phyloP scores from a whole-genome alignment of 2,329 filamentous ascomycete genomes.

The Fusarium pseudograminearum region DNA sequence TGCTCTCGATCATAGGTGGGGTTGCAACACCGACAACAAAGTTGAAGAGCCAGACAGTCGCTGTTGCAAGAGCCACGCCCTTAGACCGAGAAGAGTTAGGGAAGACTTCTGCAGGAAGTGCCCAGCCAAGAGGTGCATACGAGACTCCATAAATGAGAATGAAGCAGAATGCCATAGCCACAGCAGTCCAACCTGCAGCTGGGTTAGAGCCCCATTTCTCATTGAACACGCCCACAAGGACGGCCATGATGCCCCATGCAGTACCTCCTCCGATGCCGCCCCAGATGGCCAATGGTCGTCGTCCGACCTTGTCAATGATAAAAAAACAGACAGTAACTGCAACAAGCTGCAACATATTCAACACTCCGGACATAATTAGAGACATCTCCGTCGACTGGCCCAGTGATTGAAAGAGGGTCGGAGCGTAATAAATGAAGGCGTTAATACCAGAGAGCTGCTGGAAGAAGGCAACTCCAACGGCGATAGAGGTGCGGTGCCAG shows the following conservation, averaged over 20 bases:
- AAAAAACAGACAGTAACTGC: constrained; percentile 47
- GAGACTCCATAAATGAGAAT: constrained; percentile 32
- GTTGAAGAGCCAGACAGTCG: constrained; percentile 53
- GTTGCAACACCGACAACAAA: constrained; percentile 63
- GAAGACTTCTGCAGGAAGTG: constrained; percentile 54
- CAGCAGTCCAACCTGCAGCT: constrained; percentile 31
- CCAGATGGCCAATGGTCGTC: constrained; percentile 39
- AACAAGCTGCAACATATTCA: constrained; percentile 52
- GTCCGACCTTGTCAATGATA: constrained; percentile 51
- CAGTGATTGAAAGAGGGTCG: constrained; percentile 45
- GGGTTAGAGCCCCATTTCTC: constrained; percentile 29
- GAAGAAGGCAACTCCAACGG: constrained; percentile 41
- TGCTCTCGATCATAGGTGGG: constrained; percentile 65
- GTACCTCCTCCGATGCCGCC: constrained; percentile 30
- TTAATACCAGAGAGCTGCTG: constrained; percentile 43
- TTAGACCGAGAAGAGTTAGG: constrained; percentile 52
- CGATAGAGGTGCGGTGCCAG: constrained; percentile 22
- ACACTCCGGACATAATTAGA: constrained; percentile 51
- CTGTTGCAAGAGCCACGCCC: constrained; percentile 52
- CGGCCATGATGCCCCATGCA: constrained; percentile 29
- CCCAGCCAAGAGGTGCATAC: constrained; percentile 53
- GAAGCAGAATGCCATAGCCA: constrained; percentile 25
- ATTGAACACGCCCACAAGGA: constrained; percentile 31
- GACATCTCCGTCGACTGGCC: constrained; percentile 48
- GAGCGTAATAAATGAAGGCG: constrained; percentile 46